Evolutionary conservation across 176 grass and related monocot species (phyloP).

Genomic region (Neostapfia colusana): DNA sequence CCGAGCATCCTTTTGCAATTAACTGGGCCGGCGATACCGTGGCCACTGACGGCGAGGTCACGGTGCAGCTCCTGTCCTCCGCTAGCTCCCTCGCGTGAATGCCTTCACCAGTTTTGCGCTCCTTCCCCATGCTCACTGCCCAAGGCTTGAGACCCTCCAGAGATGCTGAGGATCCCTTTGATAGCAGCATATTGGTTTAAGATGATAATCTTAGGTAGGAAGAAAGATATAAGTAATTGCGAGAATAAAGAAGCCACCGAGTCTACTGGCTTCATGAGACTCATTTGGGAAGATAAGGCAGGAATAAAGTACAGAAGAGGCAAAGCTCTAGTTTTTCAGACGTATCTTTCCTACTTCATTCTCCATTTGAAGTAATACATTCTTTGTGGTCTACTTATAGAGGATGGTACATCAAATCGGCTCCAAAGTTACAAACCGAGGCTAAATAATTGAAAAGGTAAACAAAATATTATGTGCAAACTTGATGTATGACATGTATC

Average conservation of each 20-base stretch:
- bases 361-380: no score
- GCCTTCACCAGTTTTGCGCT: not conserved
- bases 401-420: no score
- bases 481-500: no score
- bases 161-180: not conserved
- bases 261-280: slow-evolving; percentile 33
- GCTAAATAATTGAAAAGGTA: no score
- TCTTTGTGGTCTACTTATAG: no score
- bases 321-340: no score
- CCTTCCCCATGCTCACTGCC: not conserved
- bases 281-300: slow-evolving; percentile 53
- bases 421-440: no score
- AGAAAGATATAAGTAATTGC: slow-evolving; percentile 59
- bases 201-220: slow-evolving; percentile 30
- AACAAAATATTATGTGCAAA: no score
- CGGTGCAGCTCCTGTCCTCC: no score
- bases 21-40: not conserved
- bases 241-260: slow-evolving; percentile 44
- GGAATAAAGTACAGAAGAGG: no score
- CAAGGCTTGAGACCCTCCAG: not conserved
- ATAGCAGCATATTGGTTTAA: slow-evolving; percentile 31
- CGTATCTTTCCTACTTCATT: no score
- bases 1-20: not conserved
- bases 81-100: not conserved
- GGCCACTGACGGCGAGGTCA: no score